Percentiles rank a stretch among this genome's conserved stretches.
Conservation (phyloP, 352 stramenopile genomes). For the Thalassiosira mediterranea region DNA sequence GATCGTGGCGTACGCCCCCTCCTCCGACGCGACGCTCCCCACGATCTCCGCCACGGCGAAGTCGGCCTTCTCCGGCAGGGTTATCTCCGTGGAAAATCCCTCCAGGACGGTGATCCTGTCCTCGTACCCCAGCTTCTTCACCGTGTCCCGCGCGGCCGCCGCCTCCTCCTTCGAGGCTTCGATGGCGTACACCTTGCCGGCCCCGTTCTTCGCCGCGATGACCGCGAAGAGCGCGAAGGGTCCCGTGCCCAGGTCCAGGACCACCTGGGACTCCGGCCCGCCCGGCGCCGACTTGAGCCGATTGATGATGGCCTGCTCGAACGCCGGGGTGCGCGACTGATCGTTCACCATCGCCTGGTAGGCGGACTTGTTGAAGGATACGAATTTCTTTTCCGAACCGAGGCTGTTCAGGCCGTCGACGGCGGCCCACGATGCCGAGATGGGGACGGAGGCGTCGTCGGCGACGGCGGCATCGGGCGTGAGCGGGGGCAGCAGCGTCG, state of each 20-base stretch:
- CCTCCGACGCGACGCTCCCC: constrained; percentile 64
- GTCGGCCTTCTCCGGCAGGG: constrained; percentile 67
- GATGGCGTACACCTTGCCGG: constrained; percentile 76
- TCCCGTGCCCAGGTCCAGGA: constrained; percentile 74
- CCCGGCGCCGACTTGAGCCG: constrained; percentile 41
- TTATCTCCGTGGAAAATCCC: constrained; percentile 75
- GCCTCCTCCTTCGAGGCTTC: constrained; percentile 65
- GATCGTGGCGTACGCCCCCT: constrained; percentile 72
- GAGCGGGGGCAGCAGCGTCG: neutral
- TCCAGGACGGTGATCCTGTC: constrained; percentile 71
- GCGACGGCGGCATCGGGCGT: neutral
- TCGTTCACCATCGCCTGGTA: constrained; percentile 77
- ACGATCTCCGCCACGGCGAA: constrained; percentile 73
- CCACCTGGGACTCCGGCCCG: constrained; percentile 47
- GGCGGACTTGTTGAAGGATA: constrained; percentile 70
- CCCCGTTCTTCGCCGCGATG: constrained; percentile 64
- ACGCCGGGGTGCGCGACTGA: constrained; percentile 62
- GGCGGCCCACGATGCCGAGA: constrained; percentile 45
- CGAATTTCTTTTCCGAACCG: constrained; percentile 58
- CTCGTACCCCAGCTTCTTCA: constrained; percentile 56
- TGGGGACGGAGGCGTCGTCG: constrained; percentile 14
- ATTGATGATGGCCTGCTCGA: constrained; percentile 64
- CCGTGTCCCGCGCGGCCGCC: constrained; percentile 30
- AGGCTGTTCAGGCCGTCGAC: constrained; percentile 53
- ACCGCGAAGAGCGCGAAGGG: constrained; percentile 74